Percentiles rank a stretch among this genome's conserved stretches.
Evolutionary conservation across 495 filamentous ascomycete species (phyloP).

Genomic region (Chlorociboria aeruginascens): DNA sequence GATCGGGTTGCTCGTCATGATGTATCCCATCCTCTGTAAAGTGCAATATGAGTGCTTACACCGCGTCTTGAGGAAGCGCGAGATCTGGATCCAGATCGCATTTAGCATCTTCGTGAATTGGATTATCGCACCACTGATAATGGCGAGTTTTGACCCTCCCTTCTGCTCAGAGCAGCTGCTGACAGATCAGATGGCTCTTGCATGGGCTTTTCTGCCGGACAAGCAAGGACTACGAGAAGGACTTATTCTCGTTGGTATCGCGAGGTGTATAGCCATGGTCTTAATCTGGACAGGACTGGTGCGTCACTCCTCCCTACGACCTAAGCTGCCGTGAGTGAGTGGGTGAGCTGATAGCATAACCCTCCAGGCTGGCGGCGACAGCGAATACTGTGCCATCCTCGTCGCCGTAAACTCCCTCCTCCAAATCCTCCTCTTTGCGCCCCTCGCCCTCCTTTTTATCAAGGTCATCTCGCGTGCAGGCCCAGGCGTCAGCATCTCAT

Average conservation of each 20-base stretch:
- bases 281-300: background rate
- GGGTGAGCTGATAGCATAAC: background rate
- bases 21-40: slow-evolving; percentile 77
- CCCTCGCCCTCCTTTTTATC: slow-evolving; percentile 69
- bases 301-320: slow-evolving; percentile 9
- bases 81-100: slow-evolving; percentile 58
- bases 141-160: slow-evolving; percentile 41
- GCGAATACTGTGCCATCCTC: slow-evolving; percentile 80
- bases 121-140: slow-evolving; percentile 80
- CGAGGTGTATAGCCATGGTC: slow-evolving; percentile 78
- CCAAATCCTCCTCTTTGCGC: slow-evolving; percentile 80
- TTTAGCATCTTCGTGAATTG: slow-evolving; percentile 80
- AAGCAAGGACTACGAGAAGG: slow-evolving; percentile 54
- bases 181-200: slow-evolving; percentile 43
- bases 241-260: slow-evolving; percentile 66
- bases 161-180: background rate
- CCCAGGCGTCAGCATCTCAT: slow-evolving; percentile 23
- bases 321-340: background rate
- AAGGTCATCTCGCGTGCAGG: slow-evolving; percentile 43
- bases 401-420: slow-evolving; percentile 81
- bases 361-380: slow-evolving; percentile 66
- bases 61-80: slow-evolving; percentile 44
- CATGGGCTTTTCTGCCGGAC: slow-evolving; percentile 78
- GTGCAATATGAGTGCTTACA: slow-evolving; percentile 76
- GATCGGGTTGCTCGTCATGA: slow-evolving; percentile 58